Evolutionary conservation across 768 basidiomycete genomes (phyloP).

Genomic region (Rhizopogon vulgaris): DNA sequence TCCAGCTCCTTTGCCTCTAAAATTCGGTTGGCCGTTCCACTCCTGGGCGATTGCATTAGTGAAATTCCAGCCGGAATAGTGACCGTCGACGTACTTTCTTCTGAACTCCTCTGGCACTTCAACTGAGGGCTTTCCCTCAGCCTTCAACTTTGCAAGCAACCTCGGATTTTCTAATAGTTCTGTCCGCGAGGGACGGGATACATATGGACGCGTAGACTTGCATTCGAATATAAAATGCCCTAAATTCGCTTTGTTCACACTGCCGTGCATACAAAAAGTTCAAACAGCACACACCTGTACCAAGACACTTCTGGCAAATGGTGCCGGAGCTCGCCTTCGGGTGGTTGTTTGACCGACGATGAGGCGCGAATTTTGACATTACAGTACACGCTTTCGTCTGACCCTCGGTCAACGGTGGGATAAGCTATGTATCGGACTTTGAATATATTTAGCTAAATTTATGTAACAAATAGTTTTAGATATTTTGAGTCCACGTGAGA

Average conservation of each 20-base stretch:
- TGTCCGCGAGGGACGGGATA: constrained; percentile 84
- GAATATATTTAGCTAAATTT: not conserved
- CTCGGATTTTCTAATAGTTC: constrained; percentile 79
- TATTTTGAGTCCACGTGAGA: no score
- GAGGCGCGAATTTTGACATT: constrained; percentile 83
- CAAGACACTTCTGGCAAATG: constrained; percentile 78
- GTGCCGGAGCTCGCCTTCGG: constrained; percentile 63
- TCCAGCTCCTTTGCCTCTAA: constrained; percentile 79
- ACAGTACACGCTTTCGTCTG: not conserved
- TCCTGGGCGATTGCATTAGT: constrained; percentile 32
- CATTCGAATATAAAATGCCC: constrained; percentile 94
- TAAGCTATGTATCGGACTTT: not conserved
- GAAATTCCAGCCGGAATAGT: not conserved
- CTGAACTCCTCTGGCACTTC: constrained; percentile 92
- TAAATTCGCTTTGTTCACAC: constrained; percentile 13
- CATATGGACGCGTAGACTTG: constrained; percentile 73
- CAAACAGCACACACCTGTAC: constrained; percentile 40
- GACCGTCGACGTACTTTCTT: constrained; percentile 47
- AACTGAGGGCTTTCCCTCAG: constrained; percentile 68
- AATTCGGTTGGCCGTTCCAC: constrained; percentile 80
- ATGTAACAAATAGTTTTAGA: no score
- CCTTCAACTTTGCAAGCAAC: constrained; percentile 58
- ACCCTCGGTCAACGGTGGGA: no score
- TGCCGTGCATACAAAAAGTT: constrained; percentile 3
- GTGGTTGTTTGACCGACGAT: constrained; percentile 52